phyloP scores from a whole-genome alignment of 2,329 filamentous ascomycete genomes.

The Zasmidium cellare region DNA sequence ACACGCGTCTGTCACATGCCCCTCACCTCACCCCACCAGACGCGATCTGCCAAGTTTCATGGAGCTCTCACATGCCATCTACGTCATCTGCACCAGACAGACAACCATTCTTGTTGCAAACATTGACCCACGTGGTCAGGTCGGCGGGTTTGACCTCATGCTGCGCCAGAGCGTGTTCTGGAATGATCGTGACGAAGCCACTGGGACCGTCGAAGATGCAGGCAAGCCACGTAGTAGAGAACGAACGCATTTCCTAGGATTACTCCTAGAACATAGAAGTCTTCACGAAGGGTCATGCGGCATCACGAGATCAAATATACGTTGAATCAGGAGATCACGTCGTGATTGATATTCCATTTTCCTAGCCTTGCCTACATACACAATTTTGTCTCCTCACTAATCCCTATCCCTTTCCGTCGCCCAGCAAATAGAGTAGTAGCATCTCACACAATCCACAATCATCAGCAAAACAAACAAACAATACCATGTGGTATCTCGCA shows the following conservation, averaged over 20 bases:
- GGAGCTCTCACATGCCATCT: neutral
- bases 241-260: too few species aligned
- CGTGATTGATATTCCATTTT: neutral
- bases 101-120: neutral
- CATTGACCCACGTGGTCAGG: neutral
- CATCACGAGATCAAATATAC: too few species aligned
- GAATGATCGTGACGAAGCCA: neutral
- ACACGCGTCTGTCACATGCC: slow-evolving; percentile 2
- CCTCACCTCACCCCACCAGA: neutral
- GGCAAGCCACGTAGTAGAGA: neutral
- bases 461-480: neutral
- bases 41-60: neutral
- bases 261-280: too few species aligned
- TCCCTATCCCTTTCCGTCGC: too few species aligned
- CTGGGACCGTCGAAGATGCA: neutral
- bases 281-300: neutral
- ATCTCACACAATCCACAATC: too few species aligned
- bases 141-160: neutral
- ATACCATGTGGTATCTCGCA: neutral
- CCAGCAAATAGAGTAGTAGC: too few species aligned
- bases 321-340: too few species aligned
- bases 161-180: neutral
- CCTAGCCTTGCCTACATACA: neutral
- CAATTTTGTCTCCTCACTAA: neutral
- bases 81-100: neutral